Base-by-base conservation (phyloP, 139 green algal genomes). In the Desmodesmus armatus region DNA sequence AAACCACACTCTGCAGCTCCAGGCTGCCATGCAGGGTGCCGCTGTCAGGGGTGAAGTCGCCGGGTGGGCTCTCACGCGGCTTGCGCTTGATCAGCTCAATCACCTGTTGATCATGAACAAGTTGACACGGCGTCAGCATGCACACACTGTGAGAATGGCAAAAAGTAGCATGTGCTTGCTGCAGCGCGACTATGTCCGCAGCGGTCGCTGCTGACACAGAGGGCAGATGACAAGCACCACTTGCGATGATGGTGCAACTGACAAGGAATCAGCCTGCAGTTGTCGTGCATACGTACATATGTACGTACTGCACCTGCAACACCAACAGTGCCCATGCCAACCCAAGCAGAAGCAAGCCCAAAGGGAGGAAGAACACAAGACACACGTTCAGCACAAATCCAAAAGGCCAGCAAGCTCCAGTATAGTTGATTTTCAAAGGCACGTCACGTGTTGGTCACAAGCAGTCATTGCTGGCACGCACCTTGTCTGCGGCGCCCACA, bases 401-500 rank as follows among this genome's bases (percentile, higher is more conserved):
- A n/a, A n/a, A n/a, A n/a, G n/a, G n/a, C n/a, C n/a, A n/a, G n/a
- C n/a, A n/a, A n/a, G n/a, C n/a, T n/a, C n/a, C n/a, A n/a, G n/a
- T n/a, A n/a, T n/a, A n/a, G n/a, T n/a, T n/a, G n/a, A n/a, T n/a
- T n/a, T n/a, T n/a, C n/a, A n/a, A n/a, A n/a, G n/a, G n/a, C n/a
- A n/a, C n/a, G n/a, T n/a, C n/a, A n/a, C n/a, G n/a, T n/a, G n/a
- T n/a, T n/a, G n/a, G n/a, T n/a, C n/a, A n/a, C n/a, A n/a, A n/a
- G n/a, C n/a, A n/a, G n/a, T n/a, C n/a, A n/a, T n/a, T n/a, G n/a
- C n/a, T n/a, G n/a, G n/a, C n/a, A n/a, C 53, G 23, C 77, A 92
- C 89, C 90, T 97, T 98, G 77, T 97, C 95, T 29, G 95, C 95
- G 4, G 95, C 94, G 4, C 94, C 95, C n/a, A 98, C 90, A 1